Base-by-base conservation (phyloP, 2,329 filamentous ascomycete species). In the Fusarium sp. region DNA sequence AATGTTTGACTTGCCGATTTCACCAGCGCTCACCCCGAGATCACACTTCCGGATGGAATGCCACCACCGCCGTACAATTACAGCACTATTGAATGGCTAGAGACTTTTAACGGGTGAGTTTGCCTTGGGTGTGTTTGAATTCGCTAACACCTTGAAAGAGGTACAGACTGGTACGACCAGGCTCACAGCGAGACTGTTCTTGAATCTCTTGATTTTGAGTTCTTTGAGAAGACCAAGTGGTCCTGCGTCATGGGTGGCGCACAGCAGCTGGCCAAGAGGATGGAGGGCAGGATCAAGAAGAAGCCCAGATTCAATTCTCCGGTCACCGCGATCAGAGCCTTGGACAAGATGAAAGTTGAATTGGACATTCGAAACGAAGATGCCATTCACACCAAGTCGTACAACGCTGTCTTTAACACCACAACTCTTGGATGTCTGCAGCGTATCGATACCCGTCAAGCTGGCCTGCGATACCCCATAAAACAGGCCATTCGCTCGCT, bases 401-500 rank as follows among this genome's bases (percentile, higher is more conserved):
- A 59, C 28, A 9, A 59, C 27, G 56, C 56, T 4, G 56, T 59
- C 2, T 2, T 59, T 4, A 15, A 46, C 11, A 59, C 56, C 12
- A 59, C 56, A 3, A 65, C 62, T 1, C 53, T 65, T 3, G 62
- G 56, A 4, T 59, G 56, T 18, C 28, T 59, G 23, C 47, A 37
- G 0, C 56, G 36, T n/a, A 54, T 59, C 7, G 56, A 59, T 37
- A 59, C 47, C 15, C 47, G 56, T 4, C 37, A 59, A 9, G 56
- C 56, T 23, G 56, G 56, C 4, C n/a, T 59, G 11, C 34, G 47
- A 41, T 59, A 59, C 9, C 56, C 56, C 3, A 48, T 59, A 2
- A 65, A 65, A 15, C 62, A 65, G 23, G 60, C 62, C 2, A 65
- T 65, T 6, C 62, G 62, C 27, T 44, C 60, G 7, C 6, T 65